A percentile compares a stretch with the other conserved stretches of the same genome.
Conservation (phyloP, 768 basidiomycete species). For the Dendrothele bispora region DNA sequence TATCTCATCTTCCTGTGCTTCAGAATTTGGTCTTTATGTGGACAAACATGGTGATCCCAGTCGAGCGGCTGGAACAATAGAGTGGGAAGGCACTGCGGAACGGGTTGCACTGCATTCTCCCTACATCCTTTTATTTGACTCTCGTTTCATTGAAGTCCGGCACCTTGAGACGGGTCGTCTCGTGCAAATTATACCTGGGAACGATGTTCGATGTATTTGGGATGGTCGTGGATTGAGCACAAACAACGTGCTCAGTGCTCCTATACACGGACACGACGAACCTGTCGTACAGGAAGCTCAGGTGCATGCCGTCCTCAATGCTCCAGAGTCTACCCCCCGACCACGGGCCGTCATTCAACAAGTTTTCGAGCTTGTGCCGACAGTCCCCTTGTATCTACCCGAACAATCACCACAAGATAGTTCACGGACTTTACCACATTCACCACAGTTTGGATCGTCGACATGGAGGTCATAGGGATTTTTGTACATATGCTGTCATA, state of each 20-base stretch:
- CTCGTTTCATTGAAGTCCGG: slow-evolving; percentile 85
- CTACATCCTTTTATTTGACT: slow-evolving; percentile 85
- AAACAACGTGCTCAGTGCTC: slow-evolving; percentile 13
- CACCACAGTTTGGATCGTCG: too few relatives aligned
- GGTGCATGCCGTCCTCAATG: slow-evolving; percentile 67
- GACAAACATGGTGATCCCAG: slow-evolving; percentile 87
- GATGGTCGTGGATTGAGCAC: slow-evolving; percentile 55
- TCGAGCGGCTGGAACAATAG: slow-evolving; percentile 67
- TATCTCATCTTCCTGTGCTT: neutral
- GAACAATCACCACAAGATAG: too few relatives aligned
- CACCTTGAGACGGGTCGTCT: slow-evolving; percentile 63
- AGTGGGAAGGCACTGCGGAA: slow-evolving; percentile 94
- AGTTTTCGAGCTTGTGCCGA: slow-evolving; percentile 54
- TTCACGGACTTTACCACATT: too few relatives aligned
- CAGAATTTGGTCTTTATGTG: slow-evolving; percentile 91
- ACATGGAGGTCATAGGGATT: too few relatives aligned
- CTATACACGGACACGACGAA: slow-evolving; percentile 21
- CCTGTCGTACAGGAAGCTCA: slow-evolving; percentile 55
- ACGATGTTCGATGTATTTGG: slow-evolving; percentile 68
- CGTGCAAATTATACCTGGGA: slow-evolving; percentile 60
- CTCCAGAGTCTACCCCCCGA: slow-evolving; percentile 31
- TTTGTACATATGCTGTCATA: too few relatives aligned
- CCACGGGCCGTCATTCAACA: slow-evolving; percentile 42
- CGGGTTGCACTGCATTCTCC: slow-evolving; percentile 88
- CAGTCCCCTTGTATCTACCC: slow-evolving; percentile 46